Conservation (phyloP, 1,284 basidiomycete species). For the Rhodofomes roseus region DNA sequence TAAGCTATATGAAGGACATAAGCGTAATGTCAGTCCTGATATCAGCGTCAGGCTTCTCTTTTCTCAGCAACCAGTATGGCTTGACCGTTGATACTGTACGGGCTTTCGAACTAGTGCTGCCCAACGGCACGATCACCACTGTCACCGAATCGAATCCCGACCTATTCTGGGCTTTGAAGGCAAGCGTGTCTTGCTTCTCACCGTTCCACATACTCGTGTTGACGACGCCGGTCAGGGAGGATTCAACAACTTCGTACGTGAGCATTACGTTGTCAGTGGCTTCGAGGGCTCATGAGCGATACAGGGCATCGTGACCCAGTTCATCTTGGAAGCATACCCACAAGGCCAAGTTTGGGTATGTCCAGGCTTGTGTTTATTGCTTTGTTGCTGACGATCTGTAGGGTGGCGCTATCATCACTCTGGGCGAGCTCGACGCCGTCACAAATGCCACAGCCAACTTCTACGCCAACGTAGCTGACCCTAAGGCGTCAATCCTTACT, state of each 20-base stretch:
- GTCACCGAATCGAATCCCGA: conserved; percentile 27
- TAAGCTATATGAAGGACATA: conserved; percentile 13
- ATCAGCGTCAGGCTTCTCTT: conserved; percentile 33
- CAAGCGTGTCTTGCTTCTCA: conserved; percentile 14
- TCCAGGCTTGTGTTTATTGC: background rate
- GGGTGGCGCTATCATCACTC: conserved; percentile 51
- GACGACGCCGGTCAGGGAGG: conserved; percentile 39
- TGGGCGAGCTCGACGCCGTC: conserved; percentile 32
- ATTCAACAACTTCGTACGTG: conserved; percentile 55
- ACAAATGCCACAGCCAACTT: conserved; percentile 49
- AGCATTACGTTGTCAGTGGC: background rate
- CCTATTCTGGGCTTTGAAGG: conserved; percentile 40
- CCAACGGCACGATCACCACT: conserved; percentile 32
- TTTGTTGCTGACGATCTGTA: conserved; percentile 19
- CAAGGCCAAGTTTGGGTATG: conserved; percentile 59
- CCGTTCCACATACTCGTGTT: background rate
- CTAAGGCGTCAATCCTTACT: conserved; percentile 57
- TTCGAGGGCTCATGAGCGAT: background rate
- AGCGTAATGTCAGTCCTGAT: background rate
- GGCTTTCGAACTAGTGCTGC: conserved; percentile 37
- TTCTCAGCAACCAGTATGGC: conserved; percentile 38
- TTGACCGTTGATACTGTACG: conserved; percentile 41
- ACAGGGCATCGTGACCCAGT: conserved; percentile 62
- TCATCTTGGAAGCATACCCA: conserved; percentile 49
- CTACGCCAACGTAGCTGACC: conserved; percentile 43